These are phyloP conservation scores for Streptanthus diversifolius DNA, from an alignment of 345 rosid genomes.

Conservation along the genomic window DNA sequence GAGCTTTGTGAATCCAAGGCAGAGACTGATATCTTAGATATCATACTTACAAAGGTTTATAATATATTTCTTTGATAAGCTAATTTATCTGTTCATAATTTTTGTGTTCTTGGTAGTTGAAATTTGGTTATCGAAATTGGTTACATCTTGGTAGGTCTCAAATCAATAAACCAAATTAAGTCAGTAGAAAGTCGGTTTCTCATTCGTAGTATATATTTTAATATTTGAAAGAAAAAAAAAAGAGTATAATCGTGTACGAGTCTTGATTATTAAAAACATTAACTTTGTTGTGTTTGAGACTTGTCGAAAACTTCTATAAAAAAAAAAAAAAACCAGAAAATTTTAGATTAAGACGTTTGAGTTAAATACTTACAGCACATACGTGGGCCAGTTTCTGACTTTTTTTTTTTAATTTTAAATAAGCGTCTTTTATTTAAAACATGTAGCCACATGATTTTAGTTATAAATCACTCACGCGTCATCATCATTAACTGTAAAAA, in stretches of 20 bases:
- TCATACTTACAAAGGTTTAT: slow-evolving; percentile 85
- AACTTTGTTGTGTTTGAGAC: slow-evolving; percentile 1
- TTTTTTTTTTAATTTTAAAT: neutral
- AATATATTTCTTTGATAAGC: too few species aligned
- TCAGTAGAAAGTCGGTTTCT: slow-evolving; percentile 19
- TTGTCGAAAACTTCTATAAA: neutral
- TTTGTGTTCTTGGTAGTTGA: slow-evolving; percentile 9
- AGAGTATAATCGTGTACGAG: slow-evolving; percentile 26
- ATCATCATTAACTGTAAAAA: neutral
- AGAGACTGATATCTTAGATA: slow-evolving; percentile 71
- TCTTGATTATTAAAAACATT: slow-evolving; percentile 17
- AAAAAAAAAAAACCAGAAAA: neutral
- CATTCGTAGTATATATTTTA: neutral
- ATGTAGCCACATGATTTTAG: slow-evolving; percentile 6
- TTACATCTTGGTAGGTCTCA: slow-evolving; percentile 17
- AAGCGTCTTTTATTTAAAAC: neutral
- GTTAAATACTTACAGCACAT: slow-evolving; percentile 25
- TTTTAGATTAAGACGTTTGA: slow-evolving; percentile 21
- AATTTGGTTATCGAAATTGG: slow-evolving; percentile 23
- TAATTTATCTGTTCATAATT: too few species aligned
- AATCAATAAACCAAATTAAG: neutral
- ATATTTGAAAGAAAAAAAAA: neutral
- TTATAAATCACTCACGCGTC: slow-evolving; percentile 2
- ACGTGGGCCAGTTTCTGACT: slow-evolving; percentile 12
- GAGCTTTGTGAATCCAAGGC: slow-evolving; percentile 54